Conservation (phyloP, 371 early-diverging fungal genomes). For the Apophysomyces elegans region DNA sequence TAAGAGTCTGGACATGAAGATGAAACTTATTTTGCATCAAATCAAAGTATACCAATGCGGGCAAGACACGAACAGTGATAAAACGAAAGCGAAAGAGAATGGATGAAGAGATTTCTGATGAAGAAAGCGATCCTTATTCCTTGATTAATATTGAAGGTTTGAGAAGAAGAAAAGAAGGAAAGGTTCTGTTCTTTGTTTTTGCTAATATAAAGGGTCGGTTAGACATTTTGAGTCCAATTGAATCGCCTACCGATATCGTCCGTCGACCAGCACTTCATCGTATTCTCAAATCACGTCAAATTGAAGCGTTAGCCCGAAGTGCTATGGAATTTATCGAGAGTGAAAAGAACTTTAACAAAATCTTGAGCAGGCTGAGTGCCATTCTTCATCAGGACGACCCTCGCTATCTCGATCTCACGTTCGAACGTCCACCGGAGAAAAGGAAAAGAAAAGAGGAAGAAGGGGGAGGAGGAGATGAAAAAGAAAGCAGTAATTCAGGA, state of each 20-base stretch:
- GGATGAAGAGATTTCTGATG: slow-evolving; percentile 48
- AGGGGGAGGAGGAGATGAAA: not conserved
- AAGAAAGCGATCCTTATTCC: slow-evolving; percentile 56
- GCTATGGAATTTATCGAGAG: slow-evolving; percentile 60
- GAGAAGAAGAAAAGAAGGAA: not conserved
- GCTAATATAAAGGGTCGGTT: not conserved
- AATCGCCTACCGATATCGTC: slow-evolving; percentile 55
- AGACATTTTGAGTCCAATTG: slow-evolving; percentile 58
- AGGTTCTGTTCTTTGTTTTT: not conserved
- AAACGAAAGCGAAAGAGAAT: slow-evolving; percentile 43
- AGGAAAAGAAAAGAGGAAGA: slow-evolving; percentile 31
- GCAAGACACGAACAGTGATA: slow-evolving; percentile 44
- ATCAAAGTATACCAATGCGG: slow-evolving; percentile 38
- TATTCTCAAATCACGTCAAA: slow-evolving; percentile 48
- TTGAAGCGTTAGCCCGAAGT: slow-evolving; percentile 44
- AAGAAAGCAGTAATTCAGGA: slow-evolving; percentile 14
- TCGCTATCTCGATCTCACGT: slow-evolving; percentile 45
- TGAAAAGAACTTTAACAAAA: slow-evolving; percentile 55
- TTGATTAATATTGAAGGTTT: slow-evolving; percentile 58
- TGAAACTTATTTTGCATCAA: slow-evolving; percentile 3
- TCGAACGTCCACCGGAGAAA: slow-evolving; percentile 45
- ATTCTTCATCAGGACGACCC: slow-evolving; percentile 58
- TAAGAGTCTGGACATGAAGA: not conserved
- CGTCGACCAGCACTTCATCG: slow-evolving; percentile 49
- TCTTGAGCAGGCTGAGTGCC: slow-evolving; percentile 49